Conservation (phyloP, 768 basidiomycete species). For the Calocybe cyanea region DNA sequence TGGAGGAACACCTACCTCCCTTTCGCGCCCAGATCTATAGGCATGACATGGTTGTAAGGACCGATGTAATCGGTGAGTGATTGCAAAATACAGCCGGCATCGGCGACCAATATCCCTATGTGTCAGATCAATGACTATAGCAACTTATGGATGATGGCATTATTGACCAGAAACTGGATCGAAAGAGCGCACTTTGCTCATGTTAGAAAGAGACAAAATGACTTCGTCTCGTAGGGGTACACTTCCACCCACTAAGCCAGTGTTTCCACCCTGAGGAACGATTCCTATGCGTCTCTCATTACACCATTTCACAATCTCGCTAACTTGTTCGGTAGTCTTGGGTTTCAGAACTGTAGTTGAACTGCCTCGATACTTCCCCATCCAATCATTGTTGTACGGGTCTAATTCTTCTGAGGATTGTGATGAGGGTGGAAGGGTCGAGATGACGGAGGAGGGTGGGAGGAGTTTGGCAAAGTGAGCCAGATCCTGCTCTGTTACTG, state of each 20-base stretch:
- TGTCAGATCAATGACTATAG: conserved; percentile 7
- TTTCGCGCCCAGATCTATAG: conserved; percentile 92
- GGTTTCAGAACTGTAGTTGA: conserved; percentile 88
- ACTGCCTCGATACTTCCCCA: conserved; percentile 88
- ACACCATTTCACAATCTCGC: conserved; percentile 85
- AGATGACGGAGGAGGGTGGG: conserved; percentile 58
- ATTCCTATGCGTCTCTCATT: conserved; percentile 77
- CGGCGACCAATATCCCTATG: conserved; percentile 83
- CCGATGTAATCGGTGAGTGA: conserved; percentile 81
- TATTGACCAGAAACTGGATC: conserved; percentile 75
- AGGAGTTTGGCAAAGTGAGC: conserved; percentile 67
- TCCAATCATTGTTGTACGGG: conserved; percentile 89
- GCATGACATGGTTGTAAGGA: conserved; percentile 92
- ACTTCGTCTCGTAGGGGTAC: conserved; percentile 87
- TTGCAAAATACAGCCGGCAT: conserved; percentile 93
- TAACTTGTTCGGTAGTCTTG: conserved; percentile 83
- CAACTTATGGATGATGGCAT: conserved; percentile 11
- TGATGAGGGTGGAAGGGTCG: conserved; percentile 54
- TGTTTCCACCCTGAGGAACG: conserved; percentile 98
- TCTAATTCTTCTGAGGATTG: conserved; percentile 61
- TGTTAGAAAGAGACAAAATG: conserved; percentile 77
- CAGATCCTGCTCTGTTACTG: conserved; percentile 57
- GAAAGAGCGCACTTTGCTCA: conserved; percentile 79
- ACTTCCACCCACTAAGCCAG: conserved; percentile 94
- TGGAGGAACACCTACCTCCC: conserved; percentile 59